A percentile compares a stretch with the other conserved stretches of the same genome.
Evolutionary conservation across 2,329 filamentous ascomycete species (phyloP).

Genomic region (Phialemoniopsis sp.): DNA sequence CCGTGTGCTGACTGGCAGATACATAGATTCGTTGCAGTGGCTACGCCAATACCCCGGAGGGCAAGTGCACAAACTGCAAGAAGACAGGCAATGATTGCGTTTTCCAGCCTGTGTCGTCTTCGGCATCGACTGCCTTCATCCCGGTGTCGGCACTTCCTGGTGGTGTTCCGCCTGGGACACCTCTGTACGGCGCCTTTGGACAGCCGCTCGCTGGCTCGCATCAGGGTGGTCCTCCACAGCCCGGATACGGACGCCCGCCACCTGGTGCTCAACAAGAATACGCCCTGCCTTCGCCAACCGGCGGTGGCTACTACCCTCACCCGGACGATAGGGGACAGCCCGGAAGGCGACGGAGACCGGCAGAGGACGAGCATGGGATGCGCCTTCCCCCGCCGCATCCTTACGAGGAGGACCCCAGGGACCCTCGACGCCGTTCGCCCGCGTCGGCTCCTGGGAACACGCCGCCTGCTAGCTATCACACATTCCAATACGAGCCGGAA

Average conservation of each 20-base stretch:
- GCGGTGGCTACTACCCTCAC: slow-evolving; percentile 23
- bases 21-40: slow-evolving; percentile 58
- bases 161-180: slow-evolving; percentile 52
- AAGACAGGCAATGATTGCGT: slow-evolving; percentile 60
- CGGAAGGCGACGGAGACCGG: slow-evolving; percentile 1
- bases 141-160: slow-evolving; percentile 55
- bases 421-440: slow-evolving; percentile 45
- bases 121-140: slow-evolving; percentile 50
- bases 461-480: slow-evolving; percentile 36
- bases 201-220: slow-evolving; percentile 38
- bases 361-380: slow-evolving; percentile 11
- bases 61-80: slow-evolving; percentile 57
- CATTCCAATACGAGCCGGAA: slow-evolving; percentile 16
- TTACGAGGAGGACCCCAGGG: slow-evolving; percentile 37
- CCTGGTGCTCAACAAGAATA: slow-evolving; percentile 9
- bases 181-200: slow-evolving; percentile 53
- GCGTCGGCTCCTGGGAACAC: slow-evolving; percentile 44
- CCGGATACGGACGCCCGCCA: slow-evolving; percentile 5
- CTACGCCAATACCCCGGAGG: slow-evolving; percentile 53
- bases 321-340: background rate
- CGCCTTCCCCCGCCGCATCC: slow-evolving; percentile 40
- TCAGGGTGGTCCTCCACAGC: slow-evolving; percentile 11
- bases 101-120: slow-evolving; percentile 55
- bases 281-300: slow-evolving; percentile 29
- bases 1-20: background rate